phyloP scores from a whole-genome alignment of 192 early-diverging fungal genomes.

The Coemansia aciculifera region DNA sequence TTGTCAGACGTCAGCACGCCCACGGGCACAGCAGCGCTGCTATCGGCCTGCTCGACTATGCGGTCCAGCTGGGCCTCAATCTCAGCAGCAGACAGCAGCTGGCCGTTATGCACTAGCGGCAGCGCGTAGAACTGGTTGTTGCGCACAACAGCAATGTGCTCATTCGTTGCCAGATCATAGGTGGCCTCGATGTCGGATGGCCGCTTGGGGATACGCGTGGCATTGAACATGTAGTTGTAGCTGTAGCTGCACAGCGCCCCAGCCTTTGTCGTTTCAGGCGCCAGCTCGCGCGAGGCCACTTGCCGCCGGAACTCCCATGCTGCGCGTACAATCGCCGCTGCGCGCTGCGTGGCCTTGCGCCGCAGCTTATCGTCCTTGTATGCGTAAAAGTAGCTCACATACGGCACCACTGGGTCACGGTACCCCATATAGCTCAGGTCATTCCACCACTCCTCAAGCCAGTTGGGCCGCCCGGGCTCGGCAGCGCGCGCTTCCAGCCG shows the following conservation, averaged over 20 bases:
- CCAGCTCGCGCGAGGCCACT: conserved; percentile 73
- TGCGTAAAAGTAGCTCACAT: conserved; percentile 95
- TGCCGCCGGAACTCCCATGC: conserved; percentile 84
- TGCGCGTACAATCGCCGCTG: conserved; percentile 86
- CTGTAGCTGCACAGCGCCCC: conserved; percentile 84
- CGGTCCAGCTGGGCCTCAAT: conserved; percentile 74
- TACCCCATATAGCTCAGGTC: conserved; percentile 92
- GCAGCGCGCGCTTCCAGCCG: conserved; percentile 76
- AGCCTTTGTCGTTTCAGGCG: conserved; percentile 79
- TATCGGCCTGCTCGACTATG: conserved; percentile 70
- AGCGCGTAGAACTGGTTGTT: conserved; percentile 90
- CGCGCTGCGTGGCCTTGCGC: conserved; percentile 75
- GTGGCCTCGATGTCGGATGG: conserved; percentile 79
- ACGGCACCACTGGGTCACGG: conserved; percentile 93
- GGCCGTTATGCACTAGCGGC: conserved; percentile 72
- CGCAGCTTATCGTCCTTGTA: conserved; percentile 87
- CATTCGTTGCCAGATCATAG: conserved; percentile 72
- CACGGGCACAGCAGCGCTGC: conserved; percentile 67
- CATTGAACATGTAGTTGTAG: conserved; percentile 97
- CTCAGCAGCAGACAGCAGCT: conserved; percentile 80
- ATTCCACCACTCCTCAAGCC: conserved; percentile 98
- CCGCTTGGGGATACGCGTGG: conserved; percentile 84
- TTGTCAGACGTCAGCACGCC: conserved; percentile 92
- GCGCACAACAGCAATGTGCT: conserved; percentile 84
- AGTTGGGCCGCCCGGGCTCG: conserved; percentile 75